phyloP scores from a whole-genome alignment of 371 early-diverging fungal species.

The Smittium mucronatum region DNA sequence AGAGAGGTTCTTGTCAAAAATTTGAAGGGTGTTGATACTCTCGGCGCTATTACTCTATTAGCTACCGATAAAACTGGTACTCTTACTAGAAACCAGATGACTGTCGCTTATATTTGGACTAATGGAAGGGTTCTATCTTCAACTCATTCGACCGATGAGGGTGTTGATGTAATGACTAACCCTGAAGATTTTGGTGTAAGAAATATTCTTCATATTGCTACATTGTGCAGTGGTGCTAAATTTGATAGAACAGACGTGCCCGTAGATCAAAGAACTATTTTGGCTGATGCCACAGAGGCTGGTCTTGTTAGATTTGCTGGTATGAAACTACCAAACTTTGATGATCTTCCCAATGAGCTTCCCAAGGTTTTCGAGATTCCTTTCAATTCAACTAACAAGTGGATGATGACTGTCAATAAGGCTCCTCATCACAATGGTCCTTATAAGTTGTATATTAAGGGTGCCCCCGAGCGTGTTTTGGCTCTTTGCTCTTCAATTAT shows the following conservation, averaged over 20 bases:
- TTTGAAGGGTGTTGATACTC: constrained; percentile 85
- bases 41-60: constrained; percentile 85
- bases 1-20: constrained; percentile 87
- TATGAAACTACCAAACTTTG: constrained; percentile 32
- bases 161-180: constrained; percentile 21
- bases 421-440: constrained; percentile 45
- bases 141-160: constrained; percentile 36
- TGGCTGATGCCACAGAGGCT: constrained; percentile 89
- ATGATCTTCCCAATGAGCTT: constrained; percentile 41
- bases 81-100: constrained; percentile 89
- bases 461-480: constrained; percentile 87
- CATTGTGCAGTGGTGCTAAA: constrained; percentile 67
- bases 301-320: constrained; percentile 71
- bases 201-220: constrained; percentile 51
- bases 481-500: constrained; percentile 57
- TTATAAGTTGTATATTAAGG: constrained; percentile 72
- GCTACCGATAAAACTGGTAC: constrained; percentile 96
- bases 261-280: constrained; percentile 50
- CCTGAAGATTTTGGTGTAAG: constrained; percentile 39
- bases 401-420: constrained; percentile 77
- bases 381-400: constrained; percentile 90
- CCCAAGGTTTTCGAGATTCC: constrained; percentile 91
- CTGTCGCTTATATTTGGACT: constrained; percentile 78
- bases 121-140: constrained; percentile 46
- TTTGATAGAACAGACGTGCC: constrained; percentile 80